Conservation (phyloP, 345 rosid species). For the Erucastrum elatum region DNA sequence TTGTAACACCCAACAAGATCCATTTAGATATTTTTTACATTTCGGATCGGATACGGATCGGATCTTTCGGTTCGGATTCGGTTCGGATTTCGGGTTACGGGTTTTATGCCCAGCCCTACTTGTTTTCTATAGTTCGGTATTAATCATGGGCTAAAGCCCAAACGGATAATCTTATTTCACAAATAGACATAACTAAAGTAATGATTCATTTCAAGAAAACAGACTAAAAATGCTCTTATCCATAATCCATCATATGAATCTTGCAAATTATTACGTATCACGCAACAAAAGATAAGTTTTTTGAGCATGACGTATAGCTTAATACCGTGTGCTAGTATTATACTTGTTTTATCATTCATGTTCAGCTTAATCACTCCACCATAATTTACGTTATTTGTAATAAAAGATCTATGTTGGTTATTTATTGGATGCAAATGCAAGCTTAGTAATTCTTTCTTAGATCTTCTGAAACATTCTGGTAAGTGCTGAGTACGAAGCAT, state of each 20-base stretch:
- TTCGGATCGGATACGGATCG: too few relatives aligned
- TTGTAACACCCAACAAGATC: too few relatives aligned
- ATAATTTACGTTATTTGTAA: not conserved
- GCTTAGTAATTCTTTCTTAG: not conserved
- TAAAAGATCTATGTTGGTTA: too few relatives aligned
- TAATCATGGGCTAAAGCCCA: not conserved
- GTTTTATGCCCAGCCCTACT: too few relatives aligned
- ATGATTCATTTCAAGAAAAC: conserved; percentile 4
- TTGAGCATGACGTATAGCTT: not conserved
- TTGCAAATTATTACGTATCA: not conserved
- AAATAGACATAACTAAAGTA: not conserved
- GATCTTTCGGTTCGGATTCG: too few relatives aligned
- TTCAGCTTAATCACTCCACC: not conserved
- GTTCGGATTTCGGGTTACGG: too few relatives aligned
- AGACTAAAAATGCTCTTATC: not conserved
- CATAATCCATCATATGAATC: not conserved
- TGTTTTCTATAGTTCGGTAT: too few relatives aligned
- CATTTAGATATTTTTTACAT: too few relatives aligned
- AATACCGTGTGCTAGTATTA: not conserved
- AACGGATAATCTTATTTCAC: not conserved
- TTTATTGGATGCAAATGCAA: not conserved
- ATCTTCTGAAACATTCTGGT: not conserved
- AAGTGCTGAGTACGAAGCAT: not conserved
- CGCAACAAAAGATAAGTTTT: not conserved
- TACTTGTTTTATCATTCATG: not conserved